Base-by-base conservation (phyloP, 2,329 filamentous ascomycete genomes). In the Colletotrichum coccodes region DNA sequence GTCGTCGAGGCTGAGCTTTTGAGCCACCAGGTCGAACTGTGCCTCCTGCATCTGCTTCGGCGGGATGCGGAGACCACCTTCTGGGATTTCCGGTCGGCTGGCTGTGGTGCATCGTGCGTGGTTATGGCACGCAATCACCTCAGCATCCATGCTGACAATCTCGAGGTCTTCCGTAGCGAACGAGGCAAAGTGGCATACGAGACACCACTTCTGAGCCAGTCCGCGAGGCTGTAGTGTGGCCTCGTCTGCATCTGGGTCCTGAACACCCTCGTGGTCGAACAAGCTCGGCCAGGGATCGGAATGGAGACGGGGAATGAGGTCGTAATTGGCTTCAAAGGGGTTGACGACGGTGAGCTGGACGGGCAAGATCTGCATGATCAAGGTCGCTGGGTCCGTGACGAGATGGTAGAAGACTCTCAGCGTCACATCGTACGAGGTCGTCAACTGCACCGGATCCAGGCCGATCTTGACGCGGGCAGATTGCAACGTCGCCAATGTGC, bases 271-370 rank as follows among this genome's bases (percentile, higher is more conserved):
- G 21, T 87, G 83, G 60, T 90, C 86, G 79, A 98, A 99, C 74
- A 97, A 90, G 77, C 91, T 94, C 1, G 96, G 95, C 95, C 96
- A 99, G 3, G 89, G 85, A 56, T 92, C 91, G 0, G 87, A 79
- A 78, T 98, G 92, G 4, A 97, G 84, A 11, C 92, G 88, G 12
- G 96, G 94, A 14, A 91, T 86, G 70, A 98, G 89, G 71, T 97
- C 94, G 78, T 97, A 98, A 75, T 93, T 96, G 18, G 94, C 93
- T 80, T 97, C 94, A 74, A 99, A 98, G 0, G 95, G 94, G 57
- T 90, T 91, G 61, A 94, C 89, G 63, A 98, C 87, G 42, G 90
- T 87, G 6, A 98, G 79, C 60, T 91, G 90, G 44, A 92, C 86
- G 1, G 89, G 85, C 26, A 92, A 81, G 2, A 87, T 89, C 78